phyloP scores from a whole-genome alignment of 495 filamentous ascomycete species.

The Ascodesmis nigricans region DNA sequence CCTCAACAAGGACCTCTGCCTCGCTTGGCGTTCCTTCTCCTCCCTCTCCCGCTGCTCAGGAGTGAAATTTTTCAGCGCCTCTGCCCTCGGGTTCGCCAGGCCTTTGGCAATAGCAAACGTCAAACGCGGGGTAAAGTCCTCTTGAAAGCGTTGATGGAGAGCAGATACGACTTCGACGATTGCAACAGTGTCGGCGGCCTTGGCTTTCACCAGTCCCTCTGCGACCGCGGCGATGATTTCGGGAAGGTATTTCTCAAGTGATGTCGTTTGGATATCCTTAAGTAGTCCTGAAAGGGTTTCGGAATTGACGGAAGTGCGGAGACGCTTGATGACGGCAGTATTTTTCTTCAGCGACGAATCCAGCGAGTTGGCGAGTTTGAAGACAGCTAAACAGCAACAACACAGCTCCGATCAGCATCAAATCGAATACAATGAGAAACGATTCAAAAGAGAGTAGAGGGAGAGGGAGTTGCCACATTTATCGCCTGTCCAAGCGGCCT shows the following conservation, averaged over 20 bases:
- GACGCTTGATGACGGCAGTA: constrained; percentile 91
- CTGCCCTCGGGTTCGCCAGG: constrained; percentile 77
- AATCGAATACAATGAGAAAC: not conserved
- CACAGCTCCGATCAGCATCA: constrained; percentile 9
- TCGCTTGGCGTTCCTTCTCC: constrained; percentile 74
- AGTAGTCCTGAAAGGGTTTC: constrained; percentile 61
- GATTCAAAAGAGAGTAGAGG: constrained; percentile 1
- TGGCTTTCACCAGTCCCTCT: constrained; percentile 80
- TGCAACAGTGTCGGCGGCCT: constrained; percentile 73
- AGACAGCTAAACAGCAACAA: constrained; percentile 40
- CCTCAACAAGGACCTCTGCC: constrained; percentile 67
- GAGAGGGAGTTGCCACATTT: constrained; percentile 38
- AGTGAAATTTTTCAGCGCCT: constrained; percentile 51
- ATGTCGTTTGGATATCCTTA: constrained; percentile 76
- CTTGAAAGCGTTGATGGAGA: constrained; percentile 82
- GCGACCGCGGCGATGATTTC: constrained; percentile 97
- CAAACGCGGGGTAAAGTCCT: constrained; percentile 73
- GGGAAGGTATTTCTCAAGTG: constrained; percentile 89
- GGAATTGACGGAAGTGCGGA: constrained; percentile 70
- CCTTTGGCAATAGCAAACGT: constrained; percentile 86
- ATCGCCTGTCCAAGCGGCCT: constrained; percentile 69
- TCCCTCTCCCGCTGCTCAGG: constrained; percentile 77
- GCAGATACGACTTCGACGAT: constrained; percentile 85
- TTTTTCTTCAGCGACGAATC: constrained; percentile 98
- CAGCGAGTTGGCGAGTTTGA: constrained; percentile 54